Evolutionary conservation across 2,329 filamentous ascomycete species (phyloP).

Genomic region (Fusarium sp.): DNA sequence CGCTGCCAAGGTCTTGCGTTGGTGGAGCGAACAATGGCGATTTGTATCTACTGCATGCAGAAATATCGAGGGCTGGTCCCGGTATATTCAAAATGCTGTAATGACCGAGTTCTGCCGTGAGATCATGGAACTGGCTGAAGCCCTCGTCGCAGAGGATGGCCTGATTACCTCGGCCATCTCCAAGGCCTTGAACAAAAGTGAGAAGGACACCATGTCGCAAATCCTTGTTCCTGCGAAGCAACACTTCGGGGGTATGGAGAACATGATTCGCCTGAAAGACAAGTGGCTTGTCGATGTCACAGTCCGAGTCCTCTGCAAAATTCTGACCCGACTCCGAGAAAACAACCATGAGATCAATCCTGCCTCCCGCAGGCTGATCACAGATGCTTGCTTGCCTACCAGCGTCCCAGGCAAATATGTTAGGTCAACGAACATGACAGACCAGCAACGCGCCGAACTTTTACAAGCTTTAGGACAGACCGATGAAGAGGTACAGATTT

Average conservation of each 20-base stretch:
- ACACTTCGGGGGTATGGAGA: slow-evolving; percentile 78
- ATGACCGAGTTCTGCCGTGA: slow-evolving; percentile 97
- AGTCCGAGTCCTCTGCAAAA: slow-evolving; percentile 86
- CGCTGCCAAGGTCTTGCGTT: slow-evolving; percentile 76
- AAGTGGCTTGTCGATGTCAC: slow-evolving; percentile 86
- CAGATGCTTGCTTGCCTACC: slow-evolving; percentile 75
- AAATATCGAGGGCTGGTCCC: slow-evolving; percentile 87
- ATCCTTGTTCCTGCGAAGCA: slow-evolving; percentile 60
- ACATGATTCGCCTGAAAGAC: slow-evolving; percentile 93
- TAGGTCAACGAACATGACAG: slow-evolving; percentile 84
- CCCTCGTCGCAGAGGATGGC: slow-evolving; percentile 86
- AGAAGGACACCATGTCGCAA: slow-evolving; percentile 58
- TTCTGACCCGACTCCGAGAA: slow-evolving; percentile 85
- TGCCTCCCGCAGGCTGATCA: slow-evolving; percentile 72
- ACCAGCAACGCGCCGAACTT: slow-evolving; percentile 88
- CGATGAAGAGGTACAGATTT: slow-evolving; percentile 67
- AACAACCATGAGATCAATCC: slow-evolving; percentile 79
- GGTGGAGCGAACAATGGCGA: slow-evolving; percentile 90
- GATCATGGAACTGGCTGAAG: slow-evolving; percentile 93
- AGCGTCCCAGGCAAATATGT: slow-evolving; percentile 67
- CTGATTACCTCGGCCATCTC: slow-evolving; percentile 81
- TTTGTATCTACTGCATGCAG: slow-evolving; percentile 85
- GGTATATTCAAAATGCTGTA: slow-evolving; percentile 78
- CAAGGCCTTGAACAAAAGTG: slow-evolving; percentile 54
- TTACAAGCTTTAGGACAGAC: slow-evolving; percentile 74